Evolutionary conservation across 768 basidiomycete species (phyloP).

Genomic region (Mrakia hoshinonis): DNA sequence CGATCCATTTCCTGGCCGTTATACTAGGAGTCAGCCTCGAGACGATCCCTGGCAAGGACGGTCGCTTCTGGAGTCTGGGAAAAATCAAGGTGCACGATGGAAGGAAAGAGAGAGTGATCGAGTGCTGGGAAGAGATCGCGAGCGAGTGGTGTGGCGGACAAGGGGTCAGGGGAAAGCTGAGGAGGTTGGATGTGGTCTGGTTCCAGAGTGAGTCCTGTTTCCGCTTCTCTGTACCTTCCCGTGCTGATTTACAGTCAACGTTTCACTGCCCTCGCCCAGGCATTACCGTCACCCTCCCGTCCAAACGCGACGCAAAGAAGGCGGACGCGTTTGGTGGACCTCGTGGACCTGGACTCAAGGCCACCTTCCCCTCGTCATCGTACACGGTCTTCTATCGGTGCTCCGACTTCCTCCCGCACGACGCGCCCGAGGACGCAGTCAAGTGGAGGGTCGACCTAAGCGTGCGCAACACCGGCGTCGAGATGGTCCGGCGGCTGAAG

Average conservation of each 20-base stretch:
- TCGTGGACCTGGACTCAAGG: not conserved
- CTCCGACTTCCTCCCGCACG: not conserved
- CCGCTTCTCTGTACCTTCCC: not conserved
- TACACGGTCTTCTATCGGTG: conserved; percentile 4
- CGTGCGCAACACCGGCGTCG: not conserved
- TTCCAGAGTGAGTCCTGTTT: not conserved
- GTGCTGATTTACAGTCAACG: too few relatives aligned
- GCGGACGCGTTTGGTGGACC: not conserved
- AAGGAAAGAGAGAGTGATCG: not conserved
- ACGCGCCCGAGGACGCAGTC: not conserved
- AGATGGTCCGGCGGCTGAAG: not conserved
- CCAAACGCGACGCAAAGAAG: not conserved
- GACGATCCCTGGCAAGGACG: not conserved
- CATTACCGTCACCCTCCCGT: not conserved
- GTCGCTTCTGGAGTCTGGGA: not conserved
- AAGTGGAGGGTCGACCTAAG: conserved; percentile 5
- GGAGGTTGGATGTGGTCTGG: conserved; percentile 8
- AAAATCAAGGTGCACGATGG: conserved; percentile 7
- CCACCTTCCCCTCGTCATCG: not conserved
- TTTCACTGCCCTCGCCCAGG: too few relatives aligned
- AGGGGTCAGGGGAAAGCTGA: not conserved
- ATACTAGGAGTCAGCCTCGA: not conserved
- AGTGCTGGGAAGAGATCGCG: conserved; percentile 11
- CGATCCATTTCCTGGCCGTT: not conserved
- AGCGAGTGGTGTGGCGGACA: not conserved